Base-by-base conservation (phyloP, 768 basidiomycete genomes). In the Naematelia encephala region DNA sequence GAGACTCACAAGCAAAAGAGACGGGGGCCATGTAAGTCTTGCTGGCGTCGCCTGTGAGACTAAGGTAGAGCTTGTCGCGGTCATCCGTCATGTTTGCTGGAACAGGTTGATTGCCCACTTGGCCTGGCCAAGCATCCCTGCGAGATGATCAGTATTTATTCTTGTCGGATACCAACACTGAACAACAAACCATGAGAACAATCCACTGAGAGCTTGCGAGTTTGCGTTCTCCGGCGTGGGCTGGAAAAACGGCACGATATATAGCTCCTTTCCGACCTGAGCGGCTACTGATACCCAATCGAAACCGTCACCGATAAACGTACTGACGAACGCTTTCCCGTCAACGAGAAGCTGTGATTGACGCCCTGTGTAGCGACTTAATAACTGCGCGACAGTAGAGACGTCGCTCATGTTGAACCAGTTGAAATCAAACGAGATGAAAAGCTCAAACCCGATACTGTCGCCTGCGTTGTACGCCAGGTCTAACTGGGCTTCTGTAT, bases 341-440 rank as follows among this genome's bases (percentile, higher is more conserved):
- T 71, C 69, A 25, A 76, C 69, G 10, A 51, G 59, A 43, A 72
- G 64, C 56, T 74, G 72, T 11, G 69, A 61, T 10, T 69, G 64
- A 23, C 57, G 45, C 34, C 43, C 48, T 28, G 60, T 61, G 59
- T 68, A 75, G 49, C 66, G 49, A 49, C 56, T 57, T 44, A 76
- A 28, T 56, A 74, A 59, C 13, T 48, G 39, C 14, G 57, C 60
- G 3, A 73, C 68, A 3, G 54, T 56, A 2, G 54, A 42, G 22
- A 62, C 59, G 43, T 73, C 67, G n/a, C 22, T 29, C 44, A 58
- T 45, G 3, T 47, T 60, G 63, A 67, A 78, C 74, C 74, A 77
- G 59, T 77, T 76, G 67, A 78, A 78, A 53, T 78, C 77, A 62
- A 78, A 75, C 16, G 72, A 74, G 61, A 78, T 76, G 63, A 78